Evolutionary conservation across 768 basidiomycete genomes (phyloP).

Genomic region (Amanita fuliginea): DNA sequence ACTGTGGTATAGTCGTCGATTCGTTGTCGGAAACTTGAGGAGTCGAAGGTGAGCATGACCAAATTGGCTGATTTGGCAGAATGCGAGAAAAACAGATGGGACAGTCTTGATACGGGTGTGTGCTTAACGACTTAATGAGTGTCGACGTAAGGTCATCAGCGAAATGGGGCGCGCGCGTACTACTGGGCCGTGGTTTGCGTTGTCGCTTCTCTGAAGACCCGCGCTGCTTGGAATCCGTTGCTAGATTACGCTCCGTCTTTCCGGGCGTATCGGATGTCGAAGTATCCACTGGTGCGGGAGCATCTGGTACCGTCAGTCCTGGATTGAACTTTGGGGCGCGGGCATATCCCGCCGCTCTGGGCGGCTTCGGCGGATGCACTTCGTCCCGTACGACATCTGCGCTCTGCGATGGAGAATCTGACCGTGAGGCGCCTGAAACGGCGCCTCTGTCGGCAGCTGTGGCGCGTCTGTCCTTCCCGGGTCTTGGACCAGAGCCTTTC

Average conservation of each 20-base stretch:
- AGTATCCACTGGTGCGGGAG: neutral
- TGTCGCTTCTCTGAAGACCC: neutral
- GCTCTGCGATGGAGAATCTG: neutral
- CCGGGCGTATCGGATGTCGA: neutral
- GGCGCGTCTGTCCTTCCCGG: neutral
- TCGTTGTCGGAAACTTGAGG: conserved; percentile 24
- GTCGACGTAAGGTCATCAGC: conserved; percentile 66
- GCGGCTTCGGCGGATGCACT: neutral
- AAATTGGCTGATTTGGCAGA: conserved; percentile 68
- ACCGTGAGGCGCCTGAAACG: neutral
- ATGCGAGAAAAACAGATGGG: conserved; percentile 77
- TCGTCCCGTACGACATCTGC: neutral
- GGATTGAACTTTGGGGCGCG: conserved; percentile 1
- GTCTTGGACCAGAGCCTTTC: neutral
- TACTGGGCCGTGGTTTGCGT: neutral
- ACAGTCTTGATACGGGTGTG: conserved; percentile 68
- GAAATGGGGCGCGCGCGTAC: neutral
- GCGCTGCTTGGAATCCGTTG: neutral
- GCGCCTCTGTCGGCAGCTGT: neutral
- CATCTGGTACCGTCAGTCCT: neutral
- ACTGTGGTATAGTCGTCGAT: conserved; percentile 28
- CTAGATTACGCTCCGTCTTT: neutral
- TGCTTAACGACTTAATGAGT: conserved; percentile 53
- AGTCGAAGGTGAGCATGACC: conserved; percentile 76
- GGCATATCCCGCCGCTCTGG: neutral